phyloP scores from a whole-genome alignment of 257 asterid species.

The Sherardia arvensis region DNA sequence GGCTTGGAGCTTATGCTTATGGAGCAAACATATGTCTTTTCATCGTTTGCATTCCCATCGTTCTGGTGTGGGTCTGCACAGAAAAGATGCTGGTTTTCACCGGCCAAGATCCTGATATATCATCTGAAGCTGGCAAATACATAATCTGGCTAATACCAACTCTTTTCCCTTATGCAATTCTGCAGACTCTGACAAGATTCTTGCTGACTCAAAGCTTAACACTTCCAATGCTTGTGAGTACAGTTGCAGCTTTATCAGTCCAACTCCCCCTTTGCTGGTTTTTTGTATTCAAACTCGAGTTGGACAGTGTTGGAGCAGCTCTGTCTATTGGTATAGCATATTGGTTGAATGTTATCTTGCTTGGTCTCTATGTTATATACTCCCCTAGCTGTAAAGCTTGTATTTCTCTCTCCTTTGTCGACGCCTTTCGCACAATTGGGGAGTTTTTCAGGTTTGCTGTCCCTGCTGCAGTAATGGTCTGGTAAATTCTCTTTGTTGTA shows the following conservation, averaged over 20 bases:
- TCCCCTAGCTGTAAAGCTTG: constrained; percentile 43
- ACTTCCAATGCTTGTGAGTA: constrained; percentile 54
- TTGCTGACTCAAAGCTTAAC: constrained; percentile 71
- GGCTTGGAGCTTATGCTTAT: constrained; percentile 43
- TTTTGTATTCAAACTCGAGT: constrained; percentile 38
- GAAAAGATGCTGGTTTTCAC: constrained; percentile 38
- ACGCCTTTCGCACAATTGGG: constrained; percentile 28
- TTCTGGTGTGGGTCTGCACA: constrained; percentile 46
- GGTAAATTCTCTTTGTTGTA: constrained; percentile 29
- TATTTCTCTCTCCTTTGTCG: constrained; percentile 21
- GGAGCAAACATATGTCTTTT: constrained; percentile 50
- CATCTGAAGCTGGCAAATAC: constrained; percentile 59
- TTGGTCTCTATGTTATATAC: constrained; percentile 39
- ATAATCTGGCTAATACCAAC: constrained; percentile 60
- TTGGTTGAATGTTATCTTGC: constrained; percentile 56
- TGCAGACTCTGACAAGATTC: constrained; percentile 59
- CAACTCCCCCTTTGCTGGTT: constrained; percentile 65
- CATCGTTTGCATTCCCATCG: constrained; percentile 48
- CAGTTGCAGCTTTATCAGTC: constrained; percentile 47
- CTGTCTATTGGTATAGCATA: constrained; percentile 57
- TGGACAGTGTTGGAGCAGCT: constrained; percentile 72
- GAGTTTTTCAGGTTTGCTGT: constrained; percentile 62
- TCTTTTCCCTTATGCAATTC: constrained; percentile 58
- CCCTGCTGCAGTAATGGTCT: constrained; percentile 81
- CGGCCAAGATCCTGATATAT: constrained; percentile 64